Evolutionary conservation across 305 asterid species (phyloP).

Genomic region (Plantago rigida): DNA sequence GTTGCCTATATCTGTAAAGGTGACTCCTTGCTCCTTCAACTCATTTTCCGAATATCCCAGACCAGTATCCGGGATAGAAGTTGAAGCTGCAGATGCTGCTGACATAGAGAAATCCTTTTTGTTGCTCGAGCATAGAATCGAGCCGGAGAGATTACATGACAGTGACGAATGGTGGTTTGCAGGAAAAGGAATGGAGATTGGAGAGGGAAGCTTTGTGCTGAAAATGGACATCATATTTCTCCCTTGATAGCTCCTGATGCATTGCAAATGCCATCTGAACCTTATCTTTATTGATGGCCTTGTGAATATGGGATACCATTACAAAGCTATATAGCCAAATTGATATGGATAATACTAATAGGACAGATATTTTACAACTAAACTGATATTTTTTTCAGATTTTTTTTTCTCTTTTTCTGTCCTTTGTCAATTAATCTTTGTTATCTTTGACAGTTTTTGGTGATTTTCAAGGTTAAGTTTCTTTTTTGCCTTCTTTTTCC

Average conservation of each 20-base stretch:
- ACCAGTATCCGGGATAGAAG: conserved; percentile 5
- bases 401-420: background rate
- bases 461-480: background rate
- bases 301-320: background rate
- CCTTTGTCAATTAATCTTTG: no score
- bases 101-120: background rate
- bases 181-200: background rate
- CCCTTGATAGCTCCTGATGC: conserved; percentile 6
- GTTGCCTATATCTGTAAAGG: conserved; percentile 39
- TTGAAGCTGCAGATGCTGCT: conserved; percentile 12
- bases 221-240: conserved; percentile 1
- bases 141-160: background rate
- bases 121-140: conserved; percentile 1
- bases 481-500: background rate
- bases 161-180: background rate
- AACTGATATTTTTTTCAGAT: background rate
- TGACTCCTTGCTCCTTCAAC: conserved; percentile 44
- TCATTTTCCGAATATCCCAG: conserved; percentile 17
- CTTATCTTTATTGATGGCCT: conserved; percentile 5
- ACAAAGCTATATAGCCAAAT: background rate
- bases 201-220: background rate
- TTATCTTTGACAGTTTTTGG: background rate
- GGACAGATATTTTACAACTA: background rate
- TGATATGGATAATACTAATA: background rate
- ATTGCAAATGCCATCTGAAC: background rate